Evolutionary conservation across 768 basidiomycete genomes (phyloP), one percentile per base, ranked within the genome.

Genomic region (Phanerochaete carnosa): DNA sequence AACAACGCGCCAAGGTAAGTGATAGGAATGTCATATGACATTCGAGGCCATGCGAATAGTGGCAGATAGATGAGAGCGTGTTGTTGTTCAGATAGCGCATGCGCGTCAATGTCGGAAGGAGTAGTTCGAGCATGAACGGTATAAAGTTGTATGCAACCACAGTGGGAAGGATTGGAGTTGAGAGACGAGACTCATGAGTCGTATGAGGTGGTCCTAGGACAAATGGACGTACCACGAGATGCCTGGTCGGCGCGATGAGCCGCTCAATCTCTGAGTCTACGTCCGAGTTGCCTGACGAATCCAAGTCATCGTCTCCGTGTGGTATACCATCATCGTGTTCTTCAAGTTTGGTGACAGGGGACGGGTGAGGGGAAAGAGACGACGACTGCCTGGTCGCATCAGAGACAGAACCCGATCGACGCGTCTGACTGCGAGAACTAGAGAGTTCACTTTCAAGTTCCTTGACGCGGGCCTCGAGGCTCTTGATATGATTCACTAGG

Each of bases 211-310:
- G 39, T 30, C 22, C 33, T 35, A 52, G 11, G 8, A 68, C 55
- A 37, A 50, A 19, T 4, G 39, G 39, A 59, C 67, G 19, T 58
- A 70, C 66, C 54, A 65, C 59, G 26, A 63, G 62, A 50, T 69
- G 62, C 15, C 63, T 55, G 16, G 64, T 64, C 28, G 66, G 66
- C 12, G 60, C 53, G n/a, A 62, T 65, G 53, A 71, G 64, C 56
- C 65, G 57, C 26, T 69, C 69, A 22, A 71, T 71, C 47, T 69
- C 70, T 1, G 67, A 65, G 25, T 71, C 70, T n/a, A 60, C 56
- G 37, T 64, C 66, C 12, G 66, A 66, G 22, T 62, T 50, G 23
- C 65, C 35, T 1, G 55, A 16, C 9, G 30, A 55, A 28, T 64
- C 67, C 13, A 37, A 12, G 30, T 65, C 67, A 8, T 61, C 54